These are phyloP conservation scores for Grigorovia yakushimaensis DNA, from an alignment of 805 yeast genomes.

Conservation along the genomic window DNA sequence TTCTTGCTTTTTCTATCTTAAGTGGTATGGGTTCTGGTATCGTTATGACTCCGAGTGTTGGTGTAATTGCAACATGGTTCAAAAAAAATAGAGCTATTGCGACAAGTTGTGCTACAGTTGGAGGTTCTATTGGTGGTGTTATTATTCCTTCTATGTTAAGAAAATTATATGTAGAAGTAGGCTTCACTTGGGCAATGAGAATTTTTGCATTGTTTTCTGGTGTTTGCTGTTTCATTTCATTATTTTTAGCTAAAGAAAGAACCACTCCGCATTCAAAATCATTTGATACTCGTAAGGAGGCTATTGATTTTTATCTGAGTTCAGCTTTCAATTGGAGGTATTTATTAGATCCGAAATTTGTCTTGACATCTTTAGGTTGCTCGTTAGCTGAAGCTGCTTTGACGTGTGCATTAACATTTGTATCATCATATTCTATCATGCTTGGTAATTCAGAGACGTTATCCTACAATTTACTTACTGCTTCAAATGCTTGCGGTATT, in stretches of 20 bases:
- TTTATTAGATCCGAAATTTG: conserved; percentile 36
- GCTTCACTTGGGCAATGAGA: conserved; percentile 53
- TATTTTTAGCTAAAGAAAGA: conserved; percentile 35
- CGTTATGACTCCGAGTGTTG: conserved; percentile 49
- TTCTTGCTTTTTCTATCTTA: conserved; percentile 46
- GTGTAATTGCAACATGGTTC: conserved; percentile 62
- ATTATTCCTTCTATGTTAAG: conserved; percentile 46
- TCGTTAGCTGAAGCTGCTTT: conserved; percentile 39
- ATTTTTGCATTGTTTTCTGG: conserved; percentile 40
- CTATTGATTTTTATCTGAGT: conserved; percentile 20
- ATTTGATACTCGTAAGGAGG: conserved; percentile 30
- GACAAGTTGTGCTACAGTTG: conserved; percentile 40
- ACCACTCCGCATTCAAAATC: conserved; percentile 23
- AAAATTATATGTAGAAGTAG: conserved; percentile 39
- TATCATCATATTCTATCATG: conserved; percentile 45
- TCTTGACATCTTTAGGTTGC: conserved; percentile 34
- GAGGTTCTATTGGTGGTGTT: conserved; percentile 53
- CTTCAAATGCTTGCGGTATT: conserved; percentile 38
- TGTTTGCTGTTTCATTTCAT: conserved; percentile 29
- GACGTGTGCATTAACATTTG: conserved; percentile 38
- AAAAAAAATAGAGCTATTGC: conserved; percentile 48
- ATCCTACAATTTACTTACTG: conserved; percentile 39
- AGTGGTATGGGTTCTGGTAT: conserved; percentile 53
- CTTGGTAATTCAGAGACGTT: conserved; percentile 36
- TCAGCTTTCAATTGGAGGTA: conserved; percentile 27